These are phyloP conservation scores for Ceratocystis papillata DNA, from an alignment of 2,329 filamentous ascomycete genomes.

Conservation along the genomic window DNA sequence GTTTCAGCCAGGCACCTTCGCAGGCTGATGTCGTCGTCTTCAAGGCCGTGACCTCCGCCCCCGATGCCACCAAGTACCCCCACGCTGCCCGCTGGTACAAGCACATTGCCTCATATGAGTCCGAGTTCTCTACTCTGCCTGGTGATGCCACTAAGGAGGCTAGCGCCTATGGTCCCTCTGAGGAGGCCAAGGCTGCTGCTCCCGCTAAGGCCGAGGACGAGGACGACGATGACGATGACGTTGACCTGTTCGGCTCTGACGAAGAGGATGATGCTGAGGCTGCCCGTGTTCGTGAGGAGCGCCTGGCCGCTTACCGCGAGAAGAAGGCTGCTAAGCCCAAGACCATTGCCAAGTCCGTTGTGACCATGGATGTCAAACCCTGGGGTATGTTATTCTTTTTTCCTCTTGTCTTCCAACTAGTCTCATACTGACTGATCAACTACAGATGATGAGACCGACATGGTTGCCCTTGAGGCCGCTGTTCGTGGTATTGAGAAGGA, in stretches of 20 bases:
- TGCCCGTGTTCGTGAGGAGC: conserved; percentile 71
- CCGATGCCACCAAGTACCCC: conserved; percentile 73
- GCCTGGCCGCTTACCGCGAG: conserved; percentile 84
- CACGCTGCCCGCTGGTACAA: conserved; percentile 97
- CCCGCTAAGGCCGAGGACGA: conserved; percentile 64
- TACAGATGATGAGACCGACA: conserved; percentile 83
- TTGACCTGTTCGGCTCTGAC: conserved; percentile 88
- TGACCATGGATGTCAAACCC: conserved; percentile 94
- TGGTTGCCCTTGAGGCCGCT: conserved; percentile 66
- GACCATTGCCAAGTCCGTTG: conserved; percentile 87
- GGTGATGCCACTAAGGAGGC: conserved; percentile 84
- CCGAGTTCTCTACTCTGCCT: conserved; percentile 80
- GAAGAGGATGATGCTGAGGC: conserved; percentile 92
- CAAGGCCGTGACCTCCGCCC: conserved; percentile 71
- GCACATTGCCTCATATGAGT: conserved; percentile 87
- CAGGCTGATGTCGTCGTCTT: conserved; percentile 94
- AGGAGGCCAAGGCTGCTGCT: conserved; percentile 70
- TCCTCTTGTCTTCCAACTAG: background rate
- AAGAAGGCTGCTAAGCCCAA: conserved; percentile 95
- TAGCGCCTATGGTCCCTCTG: conserved; percentile 76
- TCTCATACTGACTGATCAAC: conserved; percentile 27
- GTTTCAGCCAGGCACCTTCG: conserved; percentile 50
- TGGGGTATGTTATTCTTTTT: conserved; percentile 67
- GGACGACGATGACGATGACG: conserved; percentile 56
- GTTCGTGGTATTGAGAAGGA: conserved; percentile 82